Evolutionary conservation across 2,329 filamentous ascomycete genomes (phyloP), one percentile per base, ranked within the genome.

Genomic region (Fusarium sp.): DNA sequence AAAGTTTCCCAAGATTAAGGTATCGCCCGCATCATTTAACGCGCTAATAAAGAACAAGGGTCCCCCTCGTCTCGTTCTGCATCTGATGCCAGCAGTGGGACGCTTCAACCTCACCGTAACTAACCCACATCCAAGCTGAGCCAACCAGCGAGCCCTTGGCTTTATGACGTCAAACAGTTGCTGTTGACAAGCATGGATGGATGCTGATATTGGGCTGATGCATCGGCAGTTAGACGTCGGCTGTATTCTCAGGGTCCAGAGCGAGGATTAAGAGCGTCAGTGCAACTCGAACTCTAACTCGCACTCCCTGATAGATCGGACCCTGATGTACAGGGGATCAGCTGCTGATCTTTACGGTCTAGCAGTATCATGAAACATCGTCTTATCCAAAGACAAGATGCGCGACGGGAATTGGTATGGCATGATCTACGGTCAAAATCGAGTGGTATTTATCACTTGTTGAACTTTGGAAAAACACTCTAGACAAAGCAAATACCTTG

Each of bases 81-180:
- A 31, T 49, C 46, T 55, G 31, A 31, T 41, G 33, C 33, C 49
- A 54, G n/a, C 49, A 45, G 68, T 70, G 63, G 65, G 57, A 73
- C 64, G 38, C 56, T 56, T 61, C 31, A 46, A 72, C 46, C 62
- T 73, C 69, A 76, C 73, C 66, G 71, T 69, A 76, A 62, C 33
- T 69, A 76, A 62, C 33, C 70, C 61, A 41, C 48, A 69, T 31
- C 38, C 39, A 42, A 60, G 65, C 65, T 73, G 57, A 73, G 46
- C 69, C 69, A 71, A 71, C 58, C 63, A 71, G 44, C 60, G 41
- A n/a, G 15, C 51, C 21, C 33, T 56, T 52, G 44, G 56, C 45
- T 35, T 38, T 60, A 77, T 77, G 75, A 77, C 75, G 75, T 77
- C 74, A 66, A 69, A 39, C 31, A 60, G 57, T 49, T 59, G 44